Conservation (phyloP, 257 asterid genomes). For the Scutellaria minor region DNA sequence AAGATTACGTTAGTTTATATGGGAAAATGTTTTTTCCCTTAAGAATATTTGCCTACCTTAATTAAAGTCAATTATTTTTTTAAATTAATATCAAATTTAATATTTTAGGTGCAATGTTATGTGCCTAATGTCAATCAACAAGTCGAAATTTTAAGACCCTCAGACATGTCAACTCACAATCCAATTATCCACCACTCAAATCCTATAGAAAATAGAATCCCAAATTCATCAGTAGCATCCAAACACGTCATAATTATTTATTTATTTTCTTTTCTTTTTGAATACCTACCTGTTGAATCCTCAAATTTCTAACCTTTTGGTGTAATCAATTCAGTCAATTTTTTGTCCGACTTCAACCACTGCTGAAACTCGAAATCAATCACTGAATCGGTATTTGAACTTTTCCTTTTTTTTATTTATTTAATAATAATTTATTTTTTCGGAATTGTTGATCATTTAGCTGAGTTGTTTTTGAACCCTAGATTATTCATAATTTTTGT, state of each 20-base stretch:
- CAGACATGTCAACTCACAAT: no score
- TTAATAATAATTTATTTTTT: no score
- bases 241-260: slow-evolving; percentile 4
- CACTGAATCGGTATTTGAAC: slow-evolving; percentile 6
- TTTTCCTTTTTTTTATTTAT: not conserved
- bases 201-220: not conserved
- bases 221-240: slow-evolving; percentile 18
- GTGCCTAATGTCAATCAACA: no score
- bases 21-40: no score
- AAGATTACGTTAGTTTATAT: no score
- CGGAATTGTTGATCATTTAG: slow-evolving; percentile 3
- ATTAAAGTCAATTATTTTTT: no score
- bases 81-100: no score
- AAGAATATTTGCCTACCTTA: no score
- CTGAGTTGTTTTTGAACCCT: slow-evolving; percentile 21
- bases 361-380: slow-evolving; percentile 32
- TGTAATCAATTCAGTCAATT: slow-evolving; percentile 30
- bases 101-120: no score
- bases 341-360: slow-evolving; percentile 31
- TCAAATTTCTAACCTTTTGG: slow-evolving; percentile 12
- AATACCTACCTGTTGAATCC: slow-evolving; percentile 15
- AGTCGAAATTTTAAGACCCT: no score
- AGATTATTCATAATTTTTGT: not conserved
- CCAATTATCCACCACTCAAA: no score
- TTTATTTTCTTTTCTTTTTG: not conserved